Evolutionary conservation across 2,329 filamentous ascomycete genomes (phyloP), one percentile per base, ranked within the genome.

Genomic region (Fusarium sp.): DNA sequence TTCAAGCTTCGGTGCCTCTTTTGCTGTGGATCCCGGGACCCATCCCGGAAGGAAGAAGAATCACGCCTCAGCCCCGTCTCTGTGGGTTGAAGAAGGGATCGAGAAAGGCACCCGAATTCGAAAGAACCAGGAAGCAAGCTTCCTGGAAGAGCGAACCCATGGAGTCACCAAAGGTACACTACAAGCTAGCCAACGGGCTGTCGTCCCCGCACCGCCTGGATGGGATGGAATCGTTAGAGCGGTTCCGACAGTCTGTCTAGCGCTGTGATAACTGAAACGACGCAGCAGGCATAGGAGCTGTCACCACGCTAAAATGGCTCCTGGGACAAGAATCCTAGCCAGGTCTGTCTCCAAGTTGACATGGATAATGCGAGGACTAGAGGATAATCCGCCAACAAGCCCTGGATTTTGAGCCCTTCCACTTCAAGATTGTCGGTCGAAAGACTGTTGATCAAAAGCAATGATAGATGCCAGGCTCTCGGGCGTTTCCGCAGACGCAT

Each of bases 161-260:
- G 70, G 73, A 68, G 68, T 56, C 64, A 29, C 29, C 65, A 63
- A 63, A 68, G 61, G 60, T 61, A 22, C 60, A 13, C 35, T 38
- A 38, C 31, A 58, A 56, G 33, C 58, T 65, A 42, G 56, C 64
- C 71, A 72, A 67, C 76, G 64, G 62, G 65, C 66, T 61, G 29
- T 54, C 60, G 33, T 67, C 74, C 75, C 75, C 77, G 74, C 77
- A 67, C 75, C 70, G 68, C 45, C 64, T 71, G 70, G 67, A 61
- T 69, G 74, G 75, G 68, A 72, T 71, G 58, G 62, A 71, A 79
- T 76, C 71, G 59, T 63, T 74, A 72, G 69, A 69, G 63, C 69
- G 60, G 71, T 78, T 75, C 77, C 76, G 77, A 78, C 70, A 79
- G 71, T 78, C 68, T 75, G 69, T 79, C 66, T 79, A 78, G 76